Evolutionary conservation across 2,329 filamentous ascomycete genomes (phyloP).

Genomic region (Calonectria leucothoes): DNA sequence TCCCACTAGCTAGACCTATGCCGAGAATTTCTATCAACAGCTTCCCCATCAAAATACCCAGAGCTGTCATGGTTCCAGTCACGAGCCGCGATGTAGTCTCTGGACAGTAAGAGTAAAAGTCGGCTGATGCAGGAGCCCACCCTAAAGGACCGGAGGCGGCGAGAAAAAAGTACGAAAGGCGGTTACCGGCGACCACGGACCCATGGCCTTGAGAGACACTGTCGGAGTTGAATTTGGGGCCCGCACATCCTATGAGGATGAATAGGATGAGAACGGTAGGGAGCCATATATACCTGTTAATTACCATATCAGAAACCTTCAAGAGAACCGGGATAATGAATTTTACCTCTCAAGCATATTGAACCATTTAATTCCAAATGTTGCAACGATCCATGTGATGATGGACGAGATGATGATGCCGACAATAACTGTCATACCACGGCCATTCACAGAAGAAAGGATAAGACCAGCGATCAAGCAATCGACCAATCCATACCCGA

Average conservation of each 20-base stretch:
- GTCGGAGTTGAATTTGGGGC: not conserved
- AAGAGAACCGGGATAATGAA: no score
- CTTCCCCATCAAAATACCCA: not conserved
- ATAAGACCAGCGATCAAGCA: not conserved
- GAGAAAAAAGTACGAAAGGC: not conserved
- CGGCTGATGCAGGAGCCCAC: not conserved
- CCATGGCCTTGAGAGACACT: not conserved
- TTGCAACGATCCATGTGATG: not conserved
- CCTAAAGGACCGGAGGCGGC: not conserved
- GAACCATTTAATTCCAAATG: not conserved
- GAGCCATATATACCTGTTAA: not conserved
- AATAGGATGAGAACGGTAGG: not conserved
- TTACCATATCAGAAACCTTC: not conserved
- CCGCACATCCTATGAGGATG: not conserved
- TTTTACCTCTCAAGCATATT: not conserved
- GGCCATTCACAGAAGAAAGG: not conserved
- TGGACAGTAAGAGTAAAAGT: slow-evolving; percentile 4
- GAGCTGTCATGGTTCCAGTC: not conserved
- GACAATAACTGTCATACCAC: not conserved
- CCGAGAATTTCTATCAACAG: not conserved
- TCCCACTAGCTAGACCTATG: not conserved
- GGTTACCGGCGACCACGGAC: not conserved
- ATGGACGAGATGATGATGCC: not conserved
- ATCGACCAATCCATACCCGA: not conserved
- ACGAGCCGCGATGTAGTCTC: not conserved